A percentile compares a stretch with the other conserved stretches of the same genome.
Evolutionary conservation across 2,329 filamentous ascomycete genomes (phyloP).

Genomic region (Aureobasidium musti): DNA sequence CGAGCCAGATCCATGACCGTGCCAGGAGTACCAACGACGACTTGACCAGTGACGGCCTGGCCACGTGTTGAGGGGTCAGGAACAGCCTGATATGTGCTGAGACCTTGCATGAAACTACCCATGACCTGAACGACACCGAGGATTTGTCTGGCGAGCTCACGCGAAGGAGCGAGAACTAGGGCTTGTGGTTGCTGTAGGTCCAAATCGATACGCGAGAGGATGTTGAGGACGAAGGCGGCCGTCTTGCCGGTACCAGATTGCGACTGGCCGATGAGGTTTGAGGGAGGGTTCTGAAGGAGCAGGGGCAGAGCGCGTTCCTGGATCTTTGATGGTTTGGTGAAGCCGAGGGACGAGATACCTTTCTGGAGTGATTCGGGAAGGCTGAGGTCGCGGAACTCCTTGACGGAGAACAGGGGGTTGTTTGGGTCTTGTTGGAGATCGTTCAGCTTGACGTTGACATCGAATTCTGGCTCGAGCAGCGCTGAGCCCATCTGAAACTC

Average conservation of each 20-base stretch:
- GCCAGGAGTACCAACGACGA: slow-evolving; percentile 91
- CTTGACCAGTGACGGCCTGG: slow-evolving; percentile 68
- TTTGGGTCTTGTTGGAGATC: slow-evolving; percentile 84
- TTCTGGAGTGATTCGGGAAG: slow-evolving; percentile 75
- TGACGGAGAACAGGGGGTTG: slow-evolving; percentile 83
- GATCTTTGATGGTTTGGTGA: slow-evolving; percentile 95
- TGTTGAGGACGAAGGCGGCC: slow-evolving; percentile 90
- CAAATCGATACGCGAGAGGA: slow-evolving; percentile 83
- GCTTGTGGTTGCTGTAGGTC: slow-evolving; percentile 73
- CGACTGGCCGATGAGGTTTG: slow-evolving; percentile 97
- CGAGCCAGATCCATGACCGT: slow-evolving; percentile 87
- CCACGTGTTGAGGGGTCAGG: slow-evolving; percentile 72
- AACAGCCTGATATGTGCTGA: slow-evolving; percentile 79
- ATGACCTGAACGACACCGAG: slow-evolving; percentile 80
- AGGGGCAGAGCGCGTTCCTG: slow-evolving; percentile 93
- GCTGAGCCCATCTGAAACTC: slow-evolving; percentile 45
- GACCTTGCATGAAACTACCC: slow-evolving; percentile 75
- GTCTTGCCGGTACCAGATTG: slow-evolving; percentile 99
- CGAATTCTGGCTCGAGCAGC: slow-evolving; percentile 71
- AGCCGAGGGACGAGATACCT: slow-evolving; percentile 78
- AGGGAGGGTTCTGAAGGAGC: slow-evolving; percentile 80
- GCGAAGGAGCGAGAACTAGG: slow-evolving; percentile 84
- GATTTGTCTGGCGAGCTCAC: slow-evolving; percentile 94
- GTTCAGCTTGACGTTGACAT: slow-evolving; percentile 89
- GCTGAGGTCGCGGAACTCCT: slow-evolving; percentile 80